Conservation (phyloP, 2,329 filamentous ascomycete genomes). For the Diplodia corticola region DNA sequence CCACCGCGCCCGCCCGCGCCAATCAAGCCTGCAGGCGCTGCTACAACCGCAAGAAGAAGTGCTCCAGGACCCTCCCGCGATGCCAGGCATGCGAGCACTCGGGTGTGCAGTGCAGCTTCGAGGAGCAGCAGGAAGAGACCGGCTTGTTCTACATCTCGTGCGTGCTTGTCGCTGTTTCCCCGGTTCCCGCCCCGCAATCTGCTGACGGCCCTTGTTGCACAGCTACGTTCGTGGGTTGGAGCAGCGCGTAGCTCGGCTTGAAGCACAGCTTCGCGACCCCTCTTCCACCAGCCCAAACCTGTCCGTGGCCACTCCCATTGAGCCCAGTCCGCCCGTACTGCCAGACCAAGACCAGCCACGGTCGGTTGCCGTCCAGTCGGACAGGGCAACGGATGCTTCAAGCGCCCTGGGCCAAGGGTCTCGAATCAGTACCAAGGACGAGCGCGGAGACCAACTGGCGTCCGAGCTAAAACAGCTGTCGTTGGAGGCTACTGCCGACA, state of each 20-base stretch:
- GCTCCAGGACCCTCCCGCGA: constrained; percentile 13
- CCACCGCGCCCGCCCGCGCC: constrained; percentile 11
- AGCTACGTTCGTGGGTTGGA: constrained; percentile 16
- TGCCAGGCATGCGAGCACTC: constrained; percentile 11
- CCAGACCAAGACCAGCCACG: background rate
- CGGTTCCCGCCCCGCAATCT: fast-evolving
- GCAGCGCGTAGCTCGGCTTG: constrained; percentile 2
- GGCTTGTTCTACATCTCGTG: constrained; percentile 14
- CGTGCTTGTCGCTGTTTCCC: background rate
- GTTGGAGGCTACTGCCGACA: constrained; percentile 47
- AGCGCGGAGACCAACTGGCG: constrained; percentile 7
- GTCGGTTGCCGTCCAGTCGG: background rate
- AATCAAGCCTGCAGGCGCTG: constrained; percentile 14
- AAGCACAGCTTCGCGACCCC: constrained; percentile 7
- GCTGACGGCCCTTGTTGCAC: background rate
- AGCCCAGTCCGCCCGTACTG: background rate
- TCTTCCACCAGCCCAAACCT: background rate
- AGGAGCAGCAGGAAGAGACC: constrained; percentile 9
- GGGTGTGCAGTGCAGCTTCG: constrained; percentile 14
- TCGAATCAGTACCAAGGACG: background rate
- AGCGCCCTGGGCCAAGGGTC: background rate
- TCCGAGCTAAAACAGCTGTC: constrained; percentile 34
- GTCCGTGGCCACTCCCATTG: background rate
- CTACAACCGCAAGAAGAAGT: constrained; percentile 18
- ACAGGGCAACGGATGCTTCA: background rate